Evolutionary conservation across 495 filamentous ascomycete genomes (phyloP).

Genomic region (Aspergillus panamensis): DNA sequence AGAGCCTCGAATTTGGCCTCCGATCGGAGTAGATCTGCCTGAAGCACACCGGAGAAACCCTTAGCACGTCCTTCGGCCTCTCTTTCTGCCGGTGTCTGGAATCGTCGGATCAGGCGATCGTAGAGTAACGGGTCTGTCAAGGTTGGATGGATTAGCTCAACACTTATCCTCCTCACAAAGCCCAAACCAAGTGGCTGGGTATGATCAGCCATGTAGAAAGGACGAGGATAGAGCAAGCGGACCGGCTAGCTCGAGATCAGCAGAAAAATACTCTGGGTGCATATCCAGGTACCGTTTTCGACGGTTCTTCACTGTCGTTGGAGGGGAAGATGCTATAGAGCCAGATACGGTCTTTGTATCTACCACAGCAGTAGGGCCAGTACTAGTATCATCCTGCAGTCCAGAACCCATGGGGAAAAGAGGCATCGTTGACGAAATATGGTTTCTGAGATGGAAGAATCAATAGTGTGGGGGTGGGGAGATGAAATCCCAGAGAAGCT

Average conservation of each 20-base stretch:
- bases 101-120: conserved; percentile 73
- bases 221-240: conserved; percentile 40
- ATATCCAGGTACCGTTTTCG: conserved; percentile 61
- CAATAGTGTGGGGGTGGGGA: background rate
- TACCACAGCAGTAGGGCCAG: conserved; percentile 1
- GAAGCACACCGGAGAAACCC: conserved; percentile 69
- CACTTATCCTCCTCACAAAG: conserved; percentile 5
- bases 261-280: conserved; percentile 62
- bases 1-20: conserved; percentile 69
- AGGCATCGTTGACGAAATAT: conserved; percentile 32
- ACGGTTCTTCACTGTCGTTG: conserved; percentile 52
- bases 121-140: conserved; percentile 71
- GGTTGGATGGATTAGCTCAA: conserved; percentile 32
- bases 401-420: conserved; percentile 37
- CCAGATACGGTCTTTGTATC: conserved; percentile 2
- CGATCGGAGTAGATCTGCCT: conserved; percentile 66
- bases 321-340: conserved; percentile 11
- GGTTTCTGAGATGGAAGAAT: background rate
- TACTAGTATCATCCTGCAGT: conserved; percentile 16
- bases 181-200: background rate
- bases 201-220: conserved; percentile 17
- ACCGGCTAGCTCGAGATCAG: conserved; percentile 63
- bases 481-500: background rate
- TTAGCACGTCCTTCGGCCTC: conserved; percentile 66
- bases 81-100: conserved; percentile 68